These are phyloP conservation scores for Trypethelium eluteriae DNA, from an alignment of 495 filamentous ascomycete genomes.

Conservation along the genomic window DNA sequence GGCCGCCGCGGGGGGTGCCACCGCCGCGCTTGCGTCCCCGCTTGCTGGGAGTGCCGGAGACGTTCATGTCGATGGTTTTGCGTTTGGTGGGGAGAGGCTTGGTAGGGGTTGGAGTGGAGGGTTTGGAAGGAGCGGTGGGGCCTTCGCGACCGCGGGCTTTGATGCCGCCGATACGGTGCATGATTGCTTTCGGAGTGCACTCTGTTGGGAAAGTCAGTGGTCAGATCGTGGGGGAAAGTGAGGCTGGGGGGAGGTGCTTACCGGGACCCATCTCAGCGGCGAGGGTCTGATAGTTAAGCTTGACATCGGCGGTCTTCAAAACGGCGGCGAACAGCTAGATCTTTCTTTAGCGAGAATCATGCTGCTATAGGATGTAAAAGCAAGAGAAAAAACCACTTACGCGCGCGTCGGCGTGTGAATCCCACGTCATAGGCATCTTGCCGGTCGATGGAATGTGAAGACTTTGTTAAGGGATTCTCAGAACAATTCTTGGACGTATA, in stretches of 20 bases:
- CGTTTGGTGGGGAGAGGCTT: neutral
- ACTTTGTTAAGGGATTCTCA: neutral
- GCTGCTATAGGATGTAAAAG: neutral
- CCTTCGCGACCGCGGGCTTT: constrained; percentile 2
- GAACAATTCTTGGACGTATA: neutral
- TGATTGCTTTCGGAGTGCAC: constrained; percentile 23
- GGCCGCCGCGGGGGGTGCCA: neutral
- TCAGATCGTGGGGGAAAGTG: neutral
- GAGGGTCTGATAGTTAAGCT: constrained; percentile 14
- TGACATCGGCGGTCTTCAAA: constrained; percentile 18
- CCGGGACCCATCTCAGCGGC: constrained; percentile 18
- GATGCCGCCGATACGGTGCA: constrained; percentile 19
- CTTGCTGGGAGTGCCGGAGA: neutral
- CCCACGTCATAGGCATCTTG: constrained; percentile 26
- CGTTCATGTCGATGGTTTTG: neutral
- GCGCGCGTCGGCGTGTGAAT: constrained; percentile 20
- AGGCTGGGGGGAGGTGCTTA: neutral
- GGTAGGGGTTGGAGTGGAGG: neutral
- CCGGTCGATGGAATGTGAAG: neutral
- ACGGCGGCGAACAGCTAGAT: constrained; percentile 20
- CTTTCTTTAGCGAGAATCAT: neutral
- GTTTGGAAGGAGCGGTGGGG: neutral
- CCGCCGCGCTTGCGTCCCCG: neutral
- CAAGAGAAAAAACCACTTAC: constrained; percentile 12
- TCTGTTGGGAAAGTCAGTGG: constrained; percentile 13